Conservation (phyloP, 176 grass and related monocot genomes). For the Luzula sylvatica region DNA sequence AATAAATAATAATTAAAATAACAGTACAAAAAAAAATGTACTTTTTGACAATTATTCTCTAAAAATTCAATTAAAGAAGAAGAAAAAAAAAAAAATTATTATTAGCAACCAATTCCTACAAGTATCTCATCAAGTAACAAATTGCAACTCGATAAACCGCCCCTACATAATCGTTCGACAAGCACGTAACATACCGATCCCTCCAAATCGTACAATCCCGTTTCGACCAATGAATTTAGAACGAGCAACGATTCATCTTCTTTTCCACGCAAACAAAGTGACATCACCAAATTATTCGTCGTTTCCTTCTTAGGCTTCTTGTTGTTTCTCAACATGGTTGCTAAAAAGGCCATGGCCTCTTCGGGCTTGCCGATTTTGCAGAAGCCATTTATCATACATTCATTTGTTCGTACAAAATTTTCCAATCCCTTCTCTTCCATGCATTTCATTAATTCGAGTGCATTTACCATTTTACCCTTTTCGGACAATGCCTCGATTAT, state of each 20-base stretch:
- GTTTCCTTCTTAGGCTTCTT: constrained; percentile 44
- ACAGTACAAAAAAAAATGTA: no score
- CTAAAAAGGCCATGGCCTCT: constrained; percentile 66
- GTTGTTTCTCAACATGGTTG: constrained; percentile 57
- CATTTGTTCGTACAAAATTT: constrained; percentile 41
- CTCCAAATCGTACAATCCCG: constrained; percentile 37
- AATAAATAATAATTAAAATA: no score
- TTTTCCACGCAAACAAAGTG: constrained; percentile 24
- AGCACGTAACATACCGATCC: constrained; percentile 29
- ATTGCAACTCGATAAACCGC: constrained; percentile 7
- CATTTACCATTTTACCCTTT: constrained; percentile 41
- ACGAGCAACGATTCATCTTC: constrained; percentile 59
- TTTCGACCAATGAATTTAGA: constrained; percentile 50
- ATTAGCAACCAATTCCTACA: constrained; percentile 11
- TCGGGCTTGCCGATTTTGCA: constrained; percentile 48
- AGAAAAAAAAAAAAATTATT: background rate
- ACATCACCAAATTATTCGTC: constrained; percentile 32
- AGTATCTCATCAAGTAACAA: constrained; percentile 39
- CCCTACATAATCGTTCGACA: constrained; percentile 43
- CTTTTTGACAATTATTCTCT: no score
- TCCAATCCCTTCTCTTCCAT: constrained; percentile 62
- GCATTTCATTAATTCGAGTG: constrained; percentile 44
- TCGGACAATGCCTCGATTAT: constrained; percentile 48
- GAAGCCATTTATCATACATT: constrained; percentile 50
- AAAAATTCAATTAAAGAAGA: background rate